These are phyloP conservation scores for Spathaspora sp. DNA, from an alignment of 805 yeast genomes.

Conservation along the genomic window DNA sequence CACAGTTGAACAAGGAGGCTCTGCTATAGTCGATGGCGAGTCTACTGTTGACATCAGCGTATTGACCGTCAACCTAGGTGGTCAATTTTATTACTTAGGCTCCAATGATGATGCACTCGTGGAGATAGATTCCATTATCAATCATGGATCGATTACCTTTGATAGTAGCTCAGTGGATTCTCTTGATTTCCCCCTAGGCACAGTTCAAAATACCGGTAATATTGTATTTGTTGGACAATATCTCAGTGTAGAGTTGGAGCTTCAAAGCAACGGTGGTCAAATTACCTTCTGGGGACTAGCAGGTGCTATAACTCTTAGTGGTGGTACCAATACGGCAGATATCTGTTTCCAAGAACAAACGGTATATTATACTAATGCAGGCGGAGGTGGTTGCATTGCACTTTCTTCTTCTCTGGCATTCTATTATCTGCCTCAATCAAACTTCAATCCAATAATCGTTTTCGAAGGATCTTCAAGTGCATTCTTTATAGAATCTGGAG, in stretches of 20 bases:
- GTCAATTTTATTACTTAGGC: not conserved
- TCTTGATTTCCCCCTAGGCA: not conserved
- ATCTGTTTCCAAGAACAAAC: not conserved
- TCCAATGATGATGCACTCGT: not conserved
- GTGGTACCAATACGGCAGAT: not conserved
- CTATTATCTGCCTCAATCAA: not conserved
- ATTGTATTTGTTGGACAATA: not conserved
- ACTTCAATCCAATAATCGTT: not conserved
- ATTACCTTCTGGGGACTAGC: not conserved
- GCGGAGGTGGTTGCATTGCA: not conserved
- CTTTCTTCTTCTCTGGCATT: not conserved
- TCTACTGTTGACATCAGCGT: too few species aligned
- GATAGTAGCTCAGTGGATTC: not conserved
- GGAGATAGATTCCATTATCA: not conserved
- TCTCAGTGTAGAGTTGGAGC: not conserved
- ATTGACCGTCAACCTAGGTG: not conserved
- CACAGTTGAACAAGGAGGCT: too few species aligned
- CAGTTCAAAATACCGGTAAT: not conserved
- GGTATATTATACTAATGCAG: not conserved
- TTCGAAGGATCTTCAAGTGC: not conserved
- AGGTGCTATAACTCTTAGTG: not conserved
- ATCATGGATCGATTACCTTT: not conserved
- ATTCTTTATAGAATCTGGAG: too few species aligned
- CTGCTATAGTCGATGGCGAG: not conserved
- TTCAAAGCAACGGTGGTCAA: not conserved